Evolutionary conservation across 495 filamentous ascomycete genomes (phyloP).

Genomic region (Lasiosphaeris hirsuta): DNA sequence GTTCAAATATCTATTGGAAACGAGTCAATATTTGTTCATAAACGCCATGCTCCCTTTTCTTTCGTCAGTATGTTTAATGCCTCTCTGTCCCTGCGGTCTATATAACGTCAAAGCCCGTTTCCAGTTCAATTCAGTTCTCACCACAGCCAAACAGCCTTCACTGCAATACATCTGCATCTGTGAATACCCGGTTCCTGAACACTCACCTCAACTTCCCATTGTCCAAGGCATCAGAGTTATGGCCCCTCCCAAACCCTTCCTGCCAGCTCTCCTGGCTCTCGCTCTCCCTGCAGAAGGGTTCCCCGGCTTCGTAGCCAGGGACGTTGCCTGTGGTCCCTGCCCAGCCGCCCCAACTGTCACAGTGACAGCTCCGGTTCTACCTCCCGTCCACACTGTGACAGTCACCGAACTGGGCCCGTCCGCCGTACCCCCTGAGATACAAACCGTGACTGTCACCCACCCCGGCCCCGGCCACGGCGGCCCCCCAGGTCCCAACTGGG

Average conservation of each 20-base stretch:
- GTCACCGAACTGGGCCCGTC: neutral
- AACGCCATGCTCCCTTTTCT: no score
- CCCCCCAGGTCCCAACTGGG: no score
- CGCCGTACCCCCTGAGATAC: neutral
- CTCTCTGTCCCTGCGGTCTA: no score
- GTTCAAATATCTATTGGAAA: no score
- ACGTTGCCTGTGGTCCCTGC: slow-evolving; percentile 9
- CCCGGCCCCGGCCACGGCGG: neutral
- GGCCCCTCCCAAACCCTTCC: slow-evolving; percentile 2
- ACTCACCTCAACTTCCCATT: neutral
- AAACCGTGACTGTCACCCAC: slow-evolving; percentile 5
- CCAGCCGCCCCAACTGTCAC: slow-evolving; percentile 9
- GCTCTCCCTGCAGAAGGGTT: neutral
- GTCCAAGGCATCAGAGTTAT: neutral
- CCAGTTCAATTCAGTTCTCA: no score
- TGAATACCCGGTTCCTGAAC: no score
- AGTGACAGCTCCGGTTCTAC: slow-evolving; percentile 2
- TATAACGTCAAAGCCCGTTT: no score
- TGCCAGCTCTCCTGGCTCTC: slow-evolving; percentile 5
- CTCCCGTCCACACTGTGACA: neutral
- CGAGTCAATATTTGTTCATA: no score
- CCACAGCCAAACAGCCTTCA: no score
- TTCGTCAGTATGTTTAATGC: no score
- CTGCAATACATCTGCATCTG: no score
- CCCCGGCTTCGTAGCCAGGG: neutral